Conservation (phyloP, 352 stramenopile species). For the Phytopythium vexans region DNA sequence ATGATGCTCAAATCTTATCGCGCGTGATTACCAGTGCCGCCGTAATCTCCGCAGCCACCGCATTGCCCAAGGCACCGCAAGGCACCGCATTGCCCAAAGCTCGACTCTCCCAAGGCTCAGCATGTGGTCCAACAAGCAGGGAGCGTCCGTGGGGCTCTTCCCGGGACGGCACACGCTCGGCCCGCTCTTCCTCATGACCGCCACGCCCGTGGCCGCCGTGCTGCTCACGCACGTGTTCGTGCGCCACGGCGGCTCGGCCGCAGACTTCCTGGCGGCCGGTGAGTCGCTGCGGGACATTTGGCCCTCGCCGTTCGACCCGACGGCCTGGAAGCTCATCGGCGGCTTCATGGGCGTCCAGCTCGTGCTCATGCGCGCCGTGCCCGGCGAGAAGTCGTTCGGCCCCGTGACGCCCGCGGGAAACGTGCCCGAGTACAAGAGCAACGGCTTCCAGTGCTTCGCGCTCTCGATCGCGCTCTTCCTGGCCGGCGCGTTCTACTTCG, state of each 20-base stretch:
- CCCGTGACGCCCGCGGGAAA: constrained; percentile 87
- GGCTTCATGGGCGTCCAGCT: constrained; percentile 89
- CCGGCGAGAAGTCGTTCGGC: constrained; percentile 84
- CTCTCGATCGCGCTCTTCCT: constrained; percentile 83
- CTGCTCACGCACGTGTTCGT: constrained; percentile 83
- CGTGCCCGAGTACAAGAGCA: constrained; percentile 90
- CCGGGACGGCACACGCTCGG: constrained; percentile 79
- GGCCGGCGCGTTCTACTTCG: constrained; percentile 38
- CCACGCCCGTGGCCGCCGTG: constrained; percentile 80
- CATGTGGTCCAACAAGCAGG: constrained; percentile 75
- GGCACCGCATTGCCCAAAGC: too few species aligned
- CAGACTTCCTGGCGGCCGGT: constrained; percentile 27
- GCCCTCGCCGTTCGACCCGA: constrained; percentile 78
- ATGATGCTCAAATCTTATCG: too few species aligned
- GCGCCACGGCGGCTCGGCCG: constrained; percentile 39
- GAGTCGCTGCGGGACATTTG: constrained; percentile 73
- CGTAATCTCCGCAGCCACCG: too few species aligned
- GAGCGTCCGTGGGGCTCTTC: constrained; percentile 68
- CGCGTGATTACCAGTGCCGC: too few species aligned
- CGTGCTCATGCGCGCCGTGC: constrained; percentile 87
- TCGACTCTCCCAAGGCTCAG: neutral
- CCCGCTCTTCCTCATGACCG: constrained; percentile 86
- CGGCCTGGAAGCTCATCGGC: constrained; percentile 89
- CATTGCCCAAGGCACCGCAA: too few species aligned
- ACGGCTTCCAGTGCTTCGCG: constrained; percentile 91